A percentile compares a stretch with the other conserved stretches of the same genome.
Conservation (phyloP, 345 rosid genomes). For the Leavenworthia alabamica region DNA sequence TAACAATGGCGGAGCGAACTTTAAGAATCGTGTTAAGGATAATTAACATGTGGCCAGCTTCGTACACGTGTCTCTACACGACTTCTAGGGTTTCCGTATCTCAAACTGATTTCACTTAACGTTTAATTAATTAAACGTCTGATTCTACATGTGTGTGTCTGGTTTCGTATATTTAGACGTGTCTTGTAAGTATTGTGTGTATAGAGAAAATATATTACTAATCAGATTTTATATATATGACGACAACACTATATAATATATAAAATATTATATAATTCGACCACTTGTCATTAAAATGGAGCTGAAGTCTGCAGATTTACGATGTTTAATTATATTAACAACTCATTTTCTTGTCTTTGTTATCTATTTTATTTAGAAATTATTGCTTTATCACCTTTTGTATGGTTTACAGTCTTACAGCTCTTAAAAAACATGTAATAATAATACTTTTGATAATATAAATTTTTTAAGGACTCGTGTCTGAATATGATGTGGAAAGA, state of each 20-base stretch:
- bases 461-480: slow-evolving; percentile 20
- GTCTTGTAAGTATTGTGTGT: background rate
- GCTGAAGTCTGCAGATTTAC: slow-evolving; percentile 9
- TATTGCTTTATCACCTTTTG: slow-evolving; percentile 8
- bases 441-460: background rate
- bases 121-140: background rate
- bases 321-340: background rate
- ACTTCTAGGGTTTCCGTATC: slow-evolving; percentile 32
- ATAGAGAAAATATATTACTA: background rate
- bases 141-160: slow-evolving; percentile 10
- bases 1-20: slow-evolving; percentile 9
- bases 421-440: background rate
- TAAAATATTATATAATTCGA: slow-evolving; percentile 5
- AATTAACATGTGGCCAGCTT: slow-evolving; percentile 24
- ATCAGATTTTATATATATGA: background rate
- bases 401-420: no score
- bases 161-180: slow-evolving; percentile 9
- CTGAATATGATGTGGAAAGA: slow-evolving; percentile 4
- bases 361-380: background rate
- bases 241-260: background rate
- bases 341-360: no score
- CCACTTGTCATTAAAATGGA: background rate
- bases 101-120: slow-evolving; percentile 21
- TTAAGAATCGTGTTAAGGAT: background rate
- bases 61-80: slow-evolving; percentile 21